Evolutionary conservation across 2,329 filamentous ascomycete species (phyloP), one percentile per base, ranked within the genome.

Genomic region (Botrytis tulipae): DNA sequence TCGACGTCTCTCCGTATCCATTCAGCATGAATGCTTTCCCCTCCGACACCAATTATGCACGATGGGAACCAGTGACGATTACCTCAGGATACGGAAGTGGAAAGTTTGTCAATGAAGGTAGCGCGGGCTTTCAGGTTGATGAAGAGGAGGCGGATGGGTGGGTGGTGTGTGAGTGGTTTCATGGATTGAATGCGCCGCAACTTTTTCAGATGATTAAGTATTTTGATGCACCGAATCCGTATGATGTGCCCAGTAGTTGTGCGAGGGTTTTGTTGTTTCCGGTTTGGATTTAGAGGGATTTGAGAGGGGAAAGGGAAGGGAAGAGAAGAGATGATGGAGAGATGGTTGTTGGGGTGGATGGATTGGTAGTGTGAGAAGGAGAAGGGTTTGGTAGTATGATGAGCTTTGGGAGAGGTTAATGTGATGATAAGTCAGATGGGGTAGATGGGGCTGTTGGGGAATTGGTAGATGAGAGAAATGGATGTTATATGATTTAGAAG

Each of bases 141-240:
- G 48, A 74, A 32, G 68, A 69, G 29, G 75, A 76, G 62, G 73
- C 73, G 62, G 76, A 76, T 74, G 78, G 78, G 0, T 79, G 78
- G 77, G 29, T 78, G 25, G 77, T 78, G 5, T 79, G 78, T n/a
- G 76, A 78, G 54, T 78, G 77, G 77, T 75, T 48, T 48, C 77
- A 78, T 73, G 77, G 73, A 0, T n/a, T 73, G 32, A 78, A 78
- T 72, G 74, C 74, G 8, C 77, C 77, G n/a, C 77, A 79, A 35
- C 40, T 79, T 16, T 78, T 79, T 46, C 73, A 77, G 67, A 60
- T 78, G 70, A 76, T 78, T 22, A 75, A 74, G 73, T 70, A 73
- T 4, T 78, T 76, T 74, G 75, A 77, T 74, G 57, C 25, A 20
- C 66, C 32, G 1, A 63, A n/a, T 51, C 61, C 75, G 37, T 67